Evolutionary conservation across 2,329 filamentous ascomycete genomes (phyloP), one percentile per base, ranked within the genome.

Genomic region (Plectosphaerella sp.): DNA sequence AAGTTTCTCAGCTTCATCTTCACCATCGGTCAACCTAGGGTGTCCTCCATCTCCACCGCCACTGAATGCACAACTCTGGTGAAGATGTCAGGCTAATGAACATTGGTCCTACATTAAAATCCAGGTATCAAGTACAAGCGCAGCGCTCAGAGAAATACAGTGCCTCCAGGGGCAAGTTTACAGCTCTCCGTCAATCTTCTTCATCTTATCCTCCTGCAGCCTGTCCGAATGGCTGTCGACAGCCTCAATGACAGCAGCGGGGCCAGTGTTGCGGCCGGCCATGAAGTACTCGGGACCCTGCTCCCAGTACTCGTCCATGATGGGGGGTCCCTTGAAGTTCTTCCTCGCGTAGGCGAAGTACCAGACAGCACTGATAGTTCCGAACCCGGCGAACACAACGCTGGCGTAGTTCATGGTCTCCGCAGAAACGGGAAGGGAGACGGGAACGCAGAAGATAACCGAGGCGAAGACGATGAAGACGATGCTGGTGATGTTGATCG

Each of bases 371-470:
- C 82, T 84, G 54, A 87, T 80, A 14, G 67, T 57, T 0, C 76
- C 84, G 53, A 87, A 87, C 0, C 78, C 82, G 4, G 79, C 77
- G 66, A 87, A 87, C 6, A 87, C 84, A 8, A 82, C 83, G 16
- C 77, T 82, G 3, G 84, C 83, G 62, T 87, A 87, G 65, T 87
- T 87, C 83, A 87, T 87, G 16, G 69, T 73, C 12, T 65, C 66
- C 4, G 82, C 64, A 11, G 74, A 72, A 3, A 86, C 82, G 0
- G 82, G 79, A 10, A 87, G 64, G 3, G 78, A 76, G 6, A 82
- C 78, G 3, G 84, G 88, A 86, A 92, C 89, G 64, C 86, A 91
- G 72, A 91, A 92, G 45, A 92, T 71, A 52, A 88, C 78, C 15
- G 89, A 78, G 1, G 87, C 80, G 16, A 92, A 74, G 33, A 73